Evolutionary conservation across 2,329 filamentous ascomycete genomes (phyloP).

Genomic region (Verticillium alfalfae): DNA sequence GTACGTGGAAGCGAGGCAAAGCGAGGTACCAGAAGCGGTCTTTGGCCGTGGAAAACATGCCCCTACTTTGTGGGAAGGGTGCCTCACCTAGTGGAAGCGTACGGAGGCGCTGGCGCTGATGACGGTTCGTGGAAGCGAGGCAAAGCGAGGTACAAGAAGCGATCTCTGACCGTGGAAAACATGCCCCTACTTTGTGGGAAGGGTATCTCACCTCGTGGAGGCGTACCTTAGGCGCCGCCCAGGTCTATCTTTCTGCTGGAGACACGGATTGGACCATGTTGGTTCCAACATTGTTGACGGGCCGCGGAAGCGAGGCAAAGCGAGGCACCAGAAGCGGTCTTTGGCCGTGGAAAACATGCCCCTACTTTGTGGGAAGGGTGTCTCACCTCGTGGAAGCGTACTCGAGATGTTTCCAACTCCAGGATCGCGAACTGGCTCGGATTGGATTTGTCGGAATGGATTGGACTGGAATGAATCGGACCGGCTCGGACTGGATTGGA

Average conservation of each 20-base stretch:
- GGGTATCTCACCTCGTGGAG: not conserved
- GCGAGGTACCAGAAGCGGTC: not conserved
- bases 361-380: not conserved
- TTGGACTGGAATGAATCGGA: not conserved
- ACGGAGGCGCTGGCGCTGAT: not conserved
- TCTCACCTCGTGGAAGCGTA: not conserved
- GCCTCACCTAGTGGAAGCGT: not conserved
- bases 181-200: not conserved
- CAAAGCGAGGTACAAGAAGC: not conserved
- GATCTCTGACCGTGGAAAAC: not conserved
- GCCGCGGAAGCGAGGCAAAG: not conserved
- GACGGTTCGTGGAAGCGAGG: not conserved
- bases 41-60: not conserved
- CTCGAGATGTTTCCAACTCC: not conserved
- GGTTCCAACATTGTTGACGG: not conserved
- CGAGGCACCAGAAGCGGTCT: not conserved
- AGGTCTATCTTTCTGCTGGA: not conserved
- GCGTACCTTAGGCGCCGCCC: not conserved
- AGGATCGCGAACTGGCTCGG: not conserved
- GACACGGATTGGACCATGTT: not conserved
- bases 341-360: not conserved
- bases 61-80: not conserved
- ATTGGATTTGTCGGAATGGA: not conserved
- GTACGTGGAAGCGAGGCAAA: not conserved
- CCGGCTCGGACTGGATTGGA: not conserved